These are phyloP conservation scores for Didymosphaeria variabile DNA, from an alignment of 2,329 filamentous ascomycete species.

Conservation along the genomic window DNA sequence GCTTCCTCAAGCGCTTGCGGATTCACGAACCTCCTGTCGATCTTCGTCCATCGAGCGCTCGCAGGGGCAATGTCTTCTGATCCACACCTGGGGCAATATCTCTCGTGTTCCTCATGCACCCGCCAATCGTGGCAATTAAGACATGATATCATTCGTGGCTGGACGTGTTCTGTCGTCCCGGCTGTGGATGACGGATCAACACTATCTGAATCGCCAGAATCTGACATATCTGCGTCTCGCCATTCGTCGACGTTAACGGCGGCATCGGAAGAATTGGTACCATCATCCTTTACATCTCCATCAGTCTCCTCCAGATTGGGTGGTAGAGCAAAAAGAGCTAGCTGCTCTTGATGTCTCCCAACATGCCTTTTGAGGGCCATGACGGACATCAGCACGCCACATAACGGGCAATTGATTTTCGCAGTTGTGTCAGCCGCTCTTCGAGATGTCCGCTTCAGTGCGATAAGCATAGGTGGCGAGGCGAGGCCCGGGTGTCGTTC, in stretches of 20 bases:
- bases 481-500: conserved; percentile 19
- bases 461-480: conserved; percentile 13
- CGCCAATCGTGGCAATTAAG: no score
- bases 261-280: not conserved
- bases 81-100: no score
- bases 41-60: conserved; percentile 86
- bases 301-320: conserved; percentile 25
- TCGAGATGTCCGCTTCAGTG: conserved; percentile 19
- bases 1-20: conserved; percentile 84
- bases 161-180: no score
- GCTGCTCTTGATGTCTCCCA: conserved; percentile 33
- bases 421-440: conserved; percentile 14
- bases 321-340: conserved; percentile 36
- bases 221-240: no score
- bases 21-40: conserved; percentile 86
- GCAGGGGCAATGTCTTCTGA: no score
- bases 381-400: conserved; percentile 22
- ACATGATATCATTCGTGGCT: no score
- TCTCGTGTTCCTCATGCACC: no score
- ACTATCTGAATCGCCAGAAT: no score
- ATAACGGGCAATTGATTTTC: conserved; percentile 23
- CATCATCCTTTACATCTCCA: conserved; percentile 20
- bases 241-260: not conserved
- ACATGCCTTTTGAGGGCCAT: conserved; percentile 28
- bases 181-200: no score